These are phyloP conservation scores for Myxozyma vanderwaltii DNA, from an alignment of 805 yeast genomes.

Conservation along the genomic window DNA sequence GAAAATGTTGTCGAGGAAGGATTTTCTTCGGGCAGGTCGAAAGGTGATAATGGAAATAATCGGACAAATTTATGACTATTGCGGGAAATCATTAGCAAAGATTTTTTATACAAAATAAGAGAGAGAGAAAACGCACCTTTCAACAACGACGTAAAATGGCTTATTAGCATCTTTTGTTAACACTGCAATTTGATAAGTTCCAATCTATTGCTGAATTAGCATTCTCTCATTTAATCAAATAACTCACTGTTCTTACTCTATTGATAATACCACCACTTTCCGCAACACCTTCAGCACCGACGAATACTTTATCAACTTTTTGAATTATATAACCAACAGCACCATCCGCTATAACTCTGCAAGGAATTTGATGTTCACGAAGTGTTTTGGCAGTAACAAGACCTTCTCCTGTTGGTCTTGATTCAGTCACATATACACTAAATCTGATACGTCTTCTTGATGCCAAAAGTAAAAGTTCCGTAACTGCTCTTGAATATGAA, in stretches of 20 bases:
- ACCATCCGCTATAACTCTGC: conserved; percentile 82
- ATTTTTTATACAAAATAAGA: not conserved
- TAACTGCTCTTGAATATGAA: conserved; percentile 88
- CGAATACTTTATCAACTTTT: conserved; percentile 80
- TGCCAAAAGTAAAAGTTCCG: conserved; percentile 72
- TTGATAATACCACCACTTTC: conserved; percentile 98
- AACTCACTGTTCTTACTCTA: conserved; percentile 47
- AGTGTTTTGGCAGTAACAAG: conserved; percentile 68
- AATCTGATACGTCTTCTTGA: conserved; percentile 77
- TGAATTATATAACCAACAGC: conserved; percentile 93
- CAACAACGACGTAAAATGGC: conserved; percentile 93
- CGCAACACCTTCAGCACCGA: conserved; percentile 99
- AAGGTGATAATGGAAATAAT: conserved; percentile 90
- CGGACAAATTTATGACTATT: conserved; percentile 87
- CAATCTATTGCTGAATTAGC: conserved; percentile 48
- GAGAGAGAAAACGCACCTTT: conserved; percentile 44
- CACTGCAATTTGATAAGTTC: conserved; percentile 92
- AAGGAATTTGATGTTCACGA: conserved; percentile 77
- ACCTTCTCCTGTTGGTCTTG: conserved; percentile 82
- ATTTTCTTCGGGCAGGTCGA: conserved; percentile 70
- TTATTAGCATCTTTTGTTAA: conserved; percentile 86
- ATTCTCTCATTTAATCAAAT: too few species aligned
- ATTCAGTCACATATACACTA: conserved; percentile 89
- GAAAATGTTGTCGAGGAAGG: conserved; percentile 19
- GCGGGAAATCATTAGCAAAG: too few species aligned